Evolutionary conservation across 1,284 basidiomycete genomes (phyloP).

Genomic region (Cryptococcus sp.): DNA sequence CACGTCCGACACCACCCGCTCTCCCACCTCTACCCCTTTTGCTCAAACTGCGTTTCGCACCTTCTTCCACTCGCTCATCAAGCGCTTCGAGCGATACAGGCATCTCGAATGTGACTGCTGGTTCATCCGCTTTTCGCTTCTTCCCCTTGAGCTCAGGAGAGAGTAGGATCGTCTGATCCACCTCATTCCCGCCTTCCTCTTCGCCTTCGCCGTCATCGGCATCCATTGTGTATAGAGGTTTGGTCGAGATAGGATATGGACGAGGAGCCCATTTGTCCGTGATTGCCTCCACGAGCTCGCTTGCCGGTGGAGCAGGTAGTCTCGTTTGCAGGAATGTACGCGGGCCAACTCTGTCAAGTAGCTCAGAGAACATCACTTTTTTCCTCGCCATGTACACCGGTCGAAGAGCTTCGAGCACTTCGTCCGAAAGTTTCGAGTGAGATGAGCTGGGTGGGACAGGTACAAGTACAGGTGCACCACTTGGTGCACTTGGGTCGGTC

Average conservation of each 20-base stretch:
- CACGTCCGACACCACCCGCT: slow-evolving; percentile 5
- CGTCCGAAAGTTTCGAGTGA: too few relatives aligned
- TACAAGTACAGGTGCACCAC: too few relatives aligned
- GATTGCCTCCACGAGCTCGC: slow-evolving; percentile 31
- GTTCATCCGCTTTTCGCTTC: slow-evolving; percentile 27
- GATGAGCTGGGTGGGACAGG: too few relatives aligned
- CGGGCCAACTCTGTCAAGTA: slow-evolving; percentile 26
- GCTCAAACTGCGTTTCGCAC: slow-evolving; percentile 23
- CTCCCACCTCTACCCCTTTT: slow-evolving; percentile 6
- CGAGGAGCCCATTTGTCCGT: slow-evolving; percentile 42
- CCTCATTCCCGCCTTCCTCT: not conserved
- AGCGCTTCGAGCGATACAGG: slow-evolving; percentile 45
- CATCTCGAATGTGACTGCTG: slow-evolving; percentile 46
- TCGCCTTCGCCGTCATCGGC: slow-evolving; percentile 20
- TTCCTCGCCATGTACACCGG: slow-evolving; percentile 25
- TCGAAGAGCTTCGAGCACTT: slow-evolving; percentile 4
- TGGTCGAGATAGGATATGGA: slow-evolving; percentile 45
- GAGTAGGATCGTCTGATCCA: slow-evolving; percentile 7
- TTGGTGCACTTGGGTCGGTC: too few relatives aligned
- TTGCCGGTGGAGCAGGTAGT: slow-evolving; percentile 17
- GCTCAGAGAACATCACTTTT: slow-evolving; percentile 23
- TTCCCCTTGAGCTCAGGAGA: slow-evolving; percentile 21
- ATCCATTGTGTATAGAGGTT: slow-evolving; percentile 32
- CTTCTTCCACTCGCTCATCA: slow-evolving; percentile 45
- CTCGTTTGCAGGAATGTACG: slow-evolving; percentile 34